Percentiles rank a stretch among this genome's conserved stretches.
Evolutionary conservation across 257 asterid species (phyloP).

Genomic region (Gardenia jasminoides): DNA sequence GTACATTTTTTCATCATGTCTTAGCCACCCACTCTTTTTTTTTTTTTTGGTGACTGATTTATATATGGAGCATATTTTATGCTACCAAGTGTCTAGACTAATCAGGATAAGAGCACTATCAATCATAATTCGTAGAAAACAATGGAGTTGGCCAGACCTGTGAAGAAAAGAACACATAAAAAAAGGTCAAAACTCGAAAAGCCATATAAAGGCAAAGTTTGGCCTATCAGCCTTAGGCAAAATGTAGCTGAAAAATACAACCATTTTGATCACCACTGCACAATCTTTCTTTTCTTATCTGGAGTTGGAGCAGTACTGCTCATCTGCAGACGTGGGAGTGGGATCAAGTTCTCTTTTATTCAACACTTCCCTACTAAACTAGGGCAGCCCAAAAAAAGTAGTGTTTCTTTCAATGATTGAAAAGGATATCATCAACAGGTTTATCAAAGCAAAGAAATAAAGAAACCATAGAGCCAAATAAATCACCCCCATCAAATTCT

Average conservation of each 20-base stretch:
- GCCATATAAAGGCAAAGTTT: conserved; percentile 6
- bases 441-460: background rate
- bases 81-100: background rate
- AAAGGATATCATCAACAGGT: background rate
- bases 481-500: background rate
- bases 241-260: background rate
- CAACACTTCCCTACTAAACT: background rate
- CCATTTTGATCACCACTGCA: background rate
- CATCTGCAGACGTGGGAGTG: background rate
- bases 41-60: background rate
- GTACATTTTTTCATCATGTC: no score
- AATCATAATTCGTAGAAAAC: background rate
- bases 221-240: conserved; percentile 5
- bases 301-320: background rate
- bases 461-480: background rate
- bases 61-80: background rate
- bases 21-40: no score
- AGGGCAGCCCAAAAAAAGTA: background rate
- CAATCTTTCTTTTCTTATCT: background rate
- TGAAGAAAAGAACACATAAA: background rate
- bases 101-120: background rate
- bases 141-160: background rate
- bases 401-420: conserved; percentile 7
- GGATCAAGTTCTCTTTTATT: background rate
- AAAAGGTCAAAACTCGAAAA: conserved; percentile 14